Evolutionary conservation across 257 asterid genomes (phyloP), one percentile per base, ranked within the genome.

Genomic region (Anisodus tanguticus): DNA sequence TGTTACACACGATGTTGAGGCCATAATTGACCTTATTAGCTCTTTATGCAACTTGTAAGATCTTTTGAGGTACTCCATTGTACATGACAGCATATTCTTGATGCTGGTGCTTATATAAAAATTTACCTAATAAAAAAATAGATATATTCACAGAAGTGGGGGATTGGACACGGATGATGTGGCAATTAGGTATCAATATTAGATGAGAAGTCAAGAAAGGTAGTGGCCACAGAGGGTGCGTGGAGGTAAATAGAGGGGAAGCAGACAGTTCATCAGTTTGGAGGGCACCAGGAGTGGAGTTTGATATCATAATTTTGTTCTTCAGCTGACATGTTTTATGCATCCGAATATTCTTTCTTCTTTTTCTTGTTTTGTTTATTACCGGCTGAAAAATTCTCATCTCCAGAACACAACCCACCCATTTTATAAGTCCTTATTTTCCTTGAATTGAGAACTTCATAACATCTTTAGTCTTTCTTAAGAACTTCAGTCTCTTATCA

Each of bases 241-340:
- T 49, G 62, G 80, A 58, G 41, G 43, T 72, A 19, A 72, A 72
- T 72, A 47, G 60, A 74, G 80, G 80, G 80, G 43, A 19, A 74
- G 37, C 80, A 49, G 60, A 49, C 19, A 19, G 80, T 22, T 74
- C 37, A 8, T 22, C 43, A 12, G n/a, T 22, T 74, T 49, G 43
- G 37, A 19, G 67, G 11, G 67, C 31, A 60, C 4, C 31, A 60
- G 11, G 67, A 60, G n/a, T 60, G 67, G 60, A 47, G 60, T 74
- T 74, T 49, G 60, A 19, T 49, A 74, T 47, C 43, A 22, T 49
- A 47, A 54, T 11, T 19, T 74, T 22, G 19, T 45, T 74, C 41
- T 74, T 74, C 81, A 49, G 17, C 43, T 22, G 81, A 72, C 12
- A 47, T 47, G 39, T 74, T 71, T 71, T 22, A 22, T 22, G 45